Percentiles rank a stretch among this genome's conserved stretches.
Conservation (phyloP, 495 filamentous ascomycete genomes). For the Xylaria longipes region DNA sequence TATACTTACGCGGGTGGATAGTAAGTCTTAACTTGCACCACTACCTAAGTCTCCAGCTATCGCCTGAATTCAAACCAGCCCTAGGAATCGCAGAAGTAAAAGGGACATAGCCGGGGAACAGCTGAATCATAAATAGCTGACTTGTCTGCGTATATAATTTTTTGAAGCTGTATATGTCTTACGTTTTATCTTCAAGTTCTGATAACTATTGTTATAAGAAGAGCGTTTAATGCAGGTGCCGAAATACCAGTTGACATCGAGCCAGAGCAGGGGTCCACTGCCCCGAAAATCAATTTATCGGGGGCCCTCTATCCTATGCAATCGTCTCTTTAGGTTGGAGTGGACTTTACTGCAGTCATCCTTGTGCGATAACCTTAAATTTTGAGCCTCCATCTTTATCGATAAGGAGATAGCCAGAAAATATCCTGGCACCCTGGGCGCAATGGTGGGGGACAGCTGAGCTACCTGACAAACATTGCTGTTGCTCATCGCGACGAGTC, state of each 20-base stretch:
- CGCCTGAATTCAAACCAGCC: neutral
- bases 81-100: neutral
- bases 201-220: neutral
- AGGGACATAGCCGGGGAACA: neutral
- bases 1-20: neutral
- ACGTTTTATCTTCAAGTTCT: neutral
- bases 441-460: slow-evolving; percentile 25
- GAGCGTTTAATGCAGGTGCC: neutral
- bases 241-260: neutral
- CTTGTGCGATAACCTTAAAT: slow-evolving; percentile 25
- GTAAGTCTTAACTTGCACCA: neutral
- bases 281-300: slow-evolving; percentile 10
- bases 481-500: slow-evolving; percentile 29
- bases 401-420: slow-evolving; percentile 25
- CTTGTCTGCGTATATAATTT: neutral
- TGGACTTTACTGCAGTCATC: slow-evolving; percentile 13
- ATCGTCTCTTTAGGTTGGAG: no score
- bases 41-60: neutral
- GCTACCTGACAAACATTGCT: neutral
- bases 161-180: neutral
- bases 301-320: slow-evolving; percentile 18
- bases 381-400: slow-evolving; percentile 28
- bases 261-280: neutral
- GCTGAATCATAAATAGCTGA: neutral
- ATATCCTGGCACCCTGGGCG: slow-evolving; percentile 1